These are phyloP conservation scores for Zygoascus ofunaensis DNA, from an alignment of 805 yeast genomes.

Conservation along the genomic window DNA sequence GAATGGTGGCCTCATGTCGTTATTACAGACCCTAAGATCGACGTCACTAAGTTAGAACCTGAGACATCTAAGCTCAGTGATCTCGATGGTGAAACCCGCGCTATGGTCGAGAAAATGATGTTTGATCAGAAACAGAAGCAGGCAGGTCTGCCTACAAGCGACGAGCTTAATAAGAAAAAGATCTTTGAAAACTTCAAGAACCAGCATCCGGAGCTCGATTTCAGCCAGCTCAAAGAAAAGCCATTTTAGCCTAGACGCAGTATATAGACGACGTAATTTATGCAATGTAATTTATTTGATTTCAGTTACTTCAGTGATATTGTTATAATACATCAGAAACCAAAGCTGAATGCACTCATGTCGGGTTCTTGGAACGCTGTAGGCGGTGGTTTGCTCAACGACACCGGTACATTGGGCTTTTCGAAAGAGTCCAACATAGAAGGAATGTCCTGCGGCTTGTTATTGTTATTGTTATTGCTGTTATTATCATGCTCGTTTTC, in stretches of 20 bases:
- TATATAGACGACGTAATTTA: background rate
- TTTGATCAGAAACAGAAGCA: constrained; percentile 37
- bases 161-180: constrained; percentile 29
- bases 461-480: background rate
- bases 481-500: background rate
- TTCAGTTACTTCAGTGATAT: background rate
- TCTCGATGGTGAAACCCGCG: constrained; percentile 35
- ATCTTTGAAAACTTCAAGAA: constrained; percentile 31
- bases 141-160: constrained; percentile 31
- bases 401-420: constrained; percentile 15
- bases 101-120: constrained; percentile 41
- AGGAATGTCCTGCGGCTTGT: constrained; percentile 1
- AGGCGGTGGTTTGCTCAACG: constrained; percentile 35
- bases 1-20: constrained; percentile 44
- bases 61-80: constrained; percentile 34
- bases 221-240: constrained; percentile 25
- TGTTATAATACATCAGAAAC: constrained; percentile 14
- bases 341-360: constrained; percentile 63
- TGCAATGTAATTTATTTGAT: background rate
- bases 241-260: constrained; percentile 5
- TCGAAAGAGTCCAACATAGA: background rate
- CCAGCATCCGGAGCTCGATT: constrained; percentile 39
- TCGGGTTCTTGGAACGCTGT: constrained; percentile 60
- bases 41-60: constrained; percentile 33
- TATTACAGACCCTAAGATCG: constrained; percentile 33